These are phyloP conservation scores for Penicillium sp. DNA, from an alignment of 2,329 filamentous ascomycete species.

Conservation along the genomic window DNA sequence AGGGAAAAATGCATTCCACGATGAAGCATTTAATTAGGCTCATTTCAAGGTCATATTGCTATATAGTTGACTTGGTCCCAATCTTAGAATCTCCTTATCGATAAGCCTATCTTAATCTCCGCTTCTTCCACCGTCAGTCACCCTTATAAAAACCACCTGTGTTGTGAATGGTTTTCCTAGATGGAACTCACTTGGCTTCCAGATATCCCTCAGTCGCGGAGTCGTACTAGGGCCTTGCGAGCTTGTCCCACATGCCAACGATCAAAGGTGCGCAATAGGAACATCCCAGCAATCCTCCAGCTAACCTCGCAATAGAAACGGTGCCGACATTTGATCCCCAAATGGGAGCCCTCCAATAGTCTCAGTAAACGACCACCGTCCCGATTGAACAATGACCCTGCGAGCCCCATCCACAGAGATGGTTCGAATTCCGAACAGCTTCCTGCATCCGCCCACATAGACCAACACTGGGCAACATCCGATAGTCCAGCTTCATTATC, in stretches of 20 bases:
- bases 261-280: slow-evolving; percentile 26
- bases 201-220: slow-evolving; percentile 34
- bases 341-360: slow-evolving; percentile 9
- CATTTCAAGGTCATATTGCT: too few species aligned
- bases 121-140: not conserved
- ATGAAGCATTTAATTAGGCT: not conserved
- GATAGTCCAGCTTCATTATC: slow-evolving; percentile 8
- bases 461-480: slow-evolving; percentile 1
- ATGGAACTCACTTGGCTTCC: slow-evolving; percentile 39
- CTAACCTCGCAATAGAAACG: slow-evolving; percentile 28
- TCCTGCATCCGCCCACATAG: not conserved
- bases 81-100: slow-evolving; percentile 8
- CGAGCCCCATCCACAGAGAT: not conserved
- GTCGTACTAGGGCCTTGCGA: slow-evolving; percentile 29
- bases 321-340: slow-evolving; percentile 27
- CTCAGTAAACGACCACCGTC: not conserved
- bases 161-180: not conserved
- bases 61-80: not conserved
- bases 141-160: not conserved
- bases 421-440: not conserved
- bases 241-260: slow-evolving; percentile 35
- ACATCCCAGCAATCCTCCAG: not conserved
- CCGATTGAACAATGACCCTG: not conserved
- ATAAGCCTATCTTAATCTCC: slow-evolving; percentile 9
- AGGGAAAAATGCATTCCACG: not conserved